These are phyloP conservation scores for Mortierella sp. DNA, from an alignment of 371 early-diverging fungal species.

Conservation along the genomic window DNA sequence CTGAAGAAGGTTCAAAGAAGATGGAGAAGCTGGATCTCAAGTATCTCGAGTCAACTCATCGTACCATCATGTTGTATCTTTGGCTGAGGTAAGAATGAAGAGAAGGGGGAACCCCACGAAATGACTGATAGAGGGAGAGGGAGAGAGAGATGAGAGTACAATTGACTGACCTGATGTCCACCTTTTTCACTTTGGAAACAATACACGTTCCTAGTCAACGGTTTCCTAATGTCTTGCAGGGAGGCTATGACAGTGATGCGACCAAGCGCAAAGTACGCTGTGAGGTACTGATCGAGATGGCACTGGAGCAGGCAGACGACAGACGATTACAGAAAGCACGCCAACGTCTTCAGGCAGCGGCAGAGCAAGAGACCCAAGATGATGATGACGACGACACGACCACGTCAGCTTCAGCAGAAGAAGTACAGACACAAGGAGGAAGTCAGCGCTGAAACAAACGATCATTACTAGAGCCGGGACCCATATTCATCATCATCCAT, in stretches of 20 bases:
- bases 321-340: slow-evolving; percentile 2
- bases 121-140: not conserved
- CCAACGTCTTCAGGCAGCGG: not conserved
- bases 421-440: not conserved
- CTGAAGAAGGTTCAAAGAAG: slow-evolving; percentile 43
- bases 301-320: slow-evolving; percentile 29
- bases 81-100: slow-evolving; percentile 77
- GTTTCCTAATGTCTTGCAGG: slow-evolving; percentile 57
- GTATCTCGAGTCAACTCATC: slow-evolving; percentile 76
- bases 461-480: no score
- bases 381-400: slow-evolving; percentile 2
- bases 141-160: not conserved
- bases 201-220: slow-evolving; percentile 62
- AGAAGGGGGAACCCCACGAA: not conserved
- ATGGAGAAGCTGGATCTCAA: slow-evolving; percentile 53
- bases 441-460: not conserved
- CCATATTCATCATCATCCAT: no score
- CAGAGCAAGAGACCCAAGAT: not conserved
- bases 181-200: no score
- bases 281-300: slow-evolving; percentile 61
- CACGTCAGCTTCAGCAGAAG: not conserved
- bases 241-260: slow-evolving; percentile 36
- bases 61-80: slow-evolving; percentile 83
- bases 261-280: slow-evolving; percentile 53
- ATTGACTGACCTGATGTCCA: no score